phyloP scores from a whole-genome alignment of 768 basidiomycete species.

The Termitomyces sp. region DNA sequence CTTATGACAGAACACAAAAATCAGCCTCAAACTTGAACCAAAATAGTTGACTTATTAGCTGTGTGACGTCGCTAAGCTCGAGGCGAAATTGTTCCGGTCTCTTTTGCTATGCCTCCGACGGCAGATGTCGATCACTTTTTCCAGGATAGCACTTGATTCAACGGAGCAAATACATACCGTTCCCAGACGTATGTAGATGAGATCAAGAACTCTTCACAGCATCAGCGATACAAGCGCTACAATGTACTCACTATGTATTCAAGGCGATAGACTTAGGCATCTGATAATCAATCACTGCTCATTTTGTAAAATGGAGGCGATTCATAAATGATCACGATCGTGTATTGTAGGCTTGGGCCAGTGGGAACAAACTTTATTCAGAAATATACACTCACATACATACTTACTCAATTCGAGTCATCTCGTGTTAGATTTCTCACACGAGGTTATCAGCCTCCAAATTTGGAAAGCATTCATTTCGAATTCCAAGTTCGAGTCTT shows the following conservation, averaged over 20 bases:
- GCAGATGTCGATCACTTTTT: background rate
- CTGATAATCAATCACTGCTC: background rate
- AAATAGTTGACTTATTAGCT: background rate
- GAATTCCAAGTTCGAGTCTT: background rate
- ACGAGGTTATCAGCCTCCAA: background rate
- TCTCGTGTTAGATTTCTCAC: background rate
- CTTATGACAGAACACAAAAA: background rate
- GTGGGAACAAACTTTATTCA: background rate
- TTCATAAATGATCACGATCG: background rate
- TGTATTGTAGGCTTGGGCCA: background rate
- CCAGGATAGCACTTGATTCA: background rate
- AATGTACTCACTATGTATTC: background rate
- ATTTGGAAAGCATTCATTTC: background rate
- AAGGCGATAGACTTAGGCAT: background rate
- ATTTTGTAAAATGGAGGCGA: background rate
- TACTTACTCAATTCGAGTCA: background rate
- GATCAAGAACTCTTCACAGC: background rate
- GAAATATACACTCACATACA: background rate
- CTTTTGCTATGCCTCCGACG: background rate
- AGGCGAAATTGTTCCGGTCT: background rate
- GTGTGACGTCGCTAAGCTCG: background rate
- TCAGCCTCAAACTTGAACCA: background rate
- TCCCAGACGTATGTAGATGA: background rate
- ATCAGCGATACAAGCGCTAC: background rate
- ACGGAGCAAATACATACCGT: background rate